Base-by-base conservation (phyloP, 2,329 filamentous ascomycete species). In the Diaporthe amygdali region DNA sequence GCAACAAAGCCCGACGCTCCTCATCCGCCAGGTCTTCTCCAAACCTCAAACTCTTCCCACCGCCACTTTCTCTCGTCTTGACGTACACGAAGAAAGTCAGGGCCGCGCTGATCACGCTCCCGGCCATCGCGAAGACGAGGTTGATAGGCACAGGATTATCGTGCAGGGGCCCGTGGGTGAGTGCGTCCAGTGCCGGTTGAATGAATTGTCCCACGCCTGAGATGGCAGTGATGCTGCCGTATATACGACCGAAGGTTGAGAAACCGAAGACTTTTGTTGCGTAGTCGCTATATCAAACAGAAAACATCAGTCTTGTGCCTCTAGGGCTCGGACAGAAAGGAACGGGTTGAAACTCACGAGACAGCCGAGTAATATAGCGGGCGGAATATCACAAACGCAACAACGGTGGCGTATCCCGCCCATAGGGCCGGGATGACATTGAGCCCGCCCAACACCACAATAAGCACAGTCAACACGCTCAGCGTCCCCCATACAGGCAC, bases 181-280 rank as follows among this genome's bases (percentile, higher is more conserved):
- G 81, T 0, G 90, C 87, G 76, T 95, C 93, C 49, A 95, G 83
- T 0, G 87, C 92, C 0, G 90, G 89, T 79, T 95, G 93, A 0
- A 87, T 84, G 78, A 95, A 92, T 78, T 94, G 94, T 72, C 92
- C 86, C 0, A 94, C 75, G 2, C 93, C 93, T 0, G 93, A 92
- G 6, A 93, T 79, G 77, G 92, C 94, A 67, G 93, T 93, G 69
- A 95, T 89, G 5, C 93, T 86, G 17, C 93, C 93, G 78, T 95
- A 95, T 17, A 95, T 92, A 72, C 93, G 93, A 14, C 93, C 93
- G 73, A 95, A 95, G 0, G 92, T 94, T n/a, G 89, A 87, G 78
- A 94, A 94, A 3, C 93, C 72, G 75, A 95, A 95, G 2, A 94
- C 92, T 78, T 94, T 94, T n/a, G 92, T 92, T 0, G 90, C 87